phyloP scores from a whole-genome alignment of 2,329 filamentous ascomycete species.

The Aspergillus alliaceus region DNA sequence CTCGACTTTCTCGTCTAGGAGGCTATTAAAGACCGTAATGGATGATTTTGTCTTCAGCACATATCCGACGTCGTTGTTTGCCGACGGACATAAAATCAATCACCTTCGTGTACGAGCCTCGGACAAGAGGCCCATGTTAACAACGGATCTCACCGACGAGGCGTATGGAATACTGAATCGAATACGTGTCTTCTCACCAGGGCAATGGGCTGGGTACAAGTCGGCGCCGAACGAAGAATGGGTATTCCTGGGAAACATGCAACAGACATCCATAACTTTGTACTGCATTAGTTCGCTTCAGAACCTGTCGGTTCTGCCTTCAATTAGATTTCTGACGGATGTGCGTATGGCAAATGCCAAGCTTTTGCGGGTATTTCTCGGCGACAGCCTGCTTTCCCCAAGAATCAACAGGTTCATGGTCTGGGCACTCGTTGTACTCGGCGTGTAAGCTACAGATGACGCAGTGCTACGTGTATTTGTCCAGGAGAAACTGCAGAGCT shows the following conservation, averaged over 20 bases:
- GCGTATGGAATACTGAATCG: conserved; percentile 24
- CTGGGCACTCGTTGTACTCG: conserved; percentile 41
- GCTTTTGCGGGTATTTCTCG: conserved; percentile 14
- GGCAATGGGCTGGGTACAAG: conserved; percentile 31
- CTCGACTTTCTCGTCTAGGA: too few relatives aligned
- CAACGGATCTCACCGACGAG: conserved; percentile 11
- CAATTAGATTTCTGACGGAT: conserved; percentile 9
- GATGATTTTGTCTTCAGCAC: conserved; percentile 28
- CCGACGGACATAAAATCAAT: conserved; percentile 38
- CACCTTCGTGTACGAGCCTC: conserved; percentile 29
- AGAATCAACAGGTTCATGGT: conserved; percentile 26
- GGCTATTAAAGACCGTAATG: too few relatives aligned
- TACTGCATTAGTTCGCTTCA: conserved; percentile 42
- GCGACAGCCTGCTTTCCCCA: conserved; percentile 13
- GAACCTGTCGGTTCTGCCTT: conserved; percentile 30
- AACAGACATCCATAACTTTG: conserved; percentile 32
- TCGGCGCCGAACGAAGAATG: conserved; percentile 23
- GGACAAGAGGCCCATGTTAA: background rate
- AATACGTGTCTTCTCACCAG: conserved; percentile 30
- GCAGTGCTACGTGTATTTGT: conserved; percentile 28
- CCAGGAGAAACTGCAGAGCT: conserved; percentile 19
- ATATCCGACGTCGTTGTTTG: conserved; percentile 34
- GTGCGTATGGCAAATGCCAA: background rate
- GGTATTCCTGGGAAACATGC: conserved; percentile 30
- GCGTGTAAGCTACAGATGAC: conserved; percentile 29